Percentiles rank a stretch among this genome's conserved stretches.
phyloP scores from a whole-genome alignment of 2,329 filamentous ascomycete species.

The Trichoderma asperellum region DNA sequence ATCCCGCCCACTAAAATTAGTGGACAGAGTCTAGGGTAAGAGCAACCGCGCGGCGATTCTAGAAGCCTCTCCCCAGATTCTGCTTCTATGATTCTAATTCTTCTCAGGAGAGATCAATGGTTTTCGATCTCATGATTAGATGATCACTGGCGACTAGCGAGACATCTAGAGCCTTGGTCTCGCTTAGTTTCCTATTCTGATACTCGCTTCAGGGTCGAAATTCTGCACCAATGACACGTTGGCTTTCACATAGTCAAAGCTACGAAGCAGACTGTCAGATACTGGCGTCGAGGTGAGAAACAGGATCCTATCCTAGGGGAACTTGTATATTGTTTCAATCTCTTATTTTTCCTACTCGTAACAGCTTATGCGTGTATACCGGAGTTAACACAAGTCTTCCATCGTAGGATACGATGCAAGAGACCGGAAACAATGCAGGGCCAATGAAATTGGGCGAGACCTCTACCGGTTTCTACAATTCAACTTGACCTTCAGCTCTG shows the following conservation, averaged over 20 bases:
- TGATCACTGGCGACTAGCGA: neutral
- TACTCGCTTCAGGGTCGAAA: neutral
- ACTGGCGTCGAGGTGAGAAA: neutral
- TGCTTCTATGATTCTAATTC: neutral
- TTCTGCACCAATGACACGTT: neutral
- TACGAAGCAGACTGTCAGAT: neutral
- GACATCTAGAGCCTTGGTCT: no score
- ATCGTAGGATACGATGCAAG: neutral
- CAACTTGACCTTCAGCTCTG: neutral
- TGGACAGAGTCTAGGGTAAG: constrained; percentile 3
- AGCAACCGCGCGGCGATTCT: neutral
- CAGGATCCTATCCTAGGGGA: neutral
- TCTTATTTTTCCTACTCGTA: neutral
- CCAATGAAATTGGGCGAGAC: neutral
- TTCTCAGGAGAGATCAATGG: no score
- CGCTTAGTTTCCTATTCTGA: neutral
- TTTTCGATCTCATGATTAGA: neutral
- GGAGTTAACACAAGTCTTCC: neutral
- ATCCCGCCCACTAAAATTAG: neutral
- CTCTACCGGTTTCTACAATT: neutral
- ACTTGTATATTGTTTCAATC: neutral
- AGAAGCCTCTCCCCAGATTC: constrained; percentile 7
- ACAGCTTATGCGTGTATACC: neutral
- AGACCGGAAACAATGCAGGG: neutral
- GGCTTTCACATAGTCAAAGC: neutral